Base-by-base conservation (phyloP, 148 eudicot species). In the Vaccinium darrowii region DNA sequence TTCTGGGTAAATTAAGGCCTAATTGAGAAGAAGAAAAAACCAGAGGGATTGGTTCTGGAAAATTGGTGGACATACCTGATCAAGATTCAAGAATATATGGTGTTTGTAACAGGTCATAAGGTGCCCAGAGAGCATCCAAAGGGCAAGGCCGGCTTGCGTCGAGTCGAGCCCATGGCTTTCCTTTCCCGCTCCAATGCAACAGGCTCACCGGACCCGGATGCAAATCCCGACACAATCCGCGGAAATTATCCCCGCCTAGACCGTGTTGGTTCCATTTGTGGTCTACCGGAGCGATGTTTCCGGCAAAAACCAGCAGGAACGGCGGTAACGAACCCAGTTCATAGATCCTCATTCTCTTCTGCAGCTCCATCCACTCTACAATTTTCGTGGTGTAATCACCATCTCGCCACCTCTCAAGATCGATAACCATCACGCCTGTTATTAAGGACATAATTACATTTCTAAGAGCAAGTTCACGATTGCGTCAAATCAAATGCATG, bases 251-350 rank as follows among this genome's bases (percentile, higher is more conserved):
- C 0, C 99, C 99, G 8, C 99, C 99, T 62, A 96, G 92, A 15
- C 99, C 99, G 81, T 96, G 99, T 78, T 96, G 99, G 84, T 96
- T 96, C 99, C 99, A 96, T 1, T 90, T 80, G 84, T 96, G 99
- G 81, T 92, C 97, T 51, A 96, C 99, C 15, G 95, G 91, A 36
- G 93, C 98, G 58, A 96, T 91, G 23, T 90, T 82, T 6, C 98
- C 99, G 7, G 98, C 99, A 50, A 96, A 96, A 4, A 94, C 99
- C n/a, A 96, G 87, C 78, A 94, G 77, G 69, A 96, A 96, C 0
- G 99, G 99, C 3, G 99, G 99, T 49, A 96, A 84, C 3, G 99
- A 96, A 13, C 99, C 99, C 78, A 96, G 76, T 79, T 94, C 98
- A 53, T 96, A 96, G 36, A 96, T 94, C 79, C 99, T 89, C 90